Evolutionary conservation across 1,139 yeast genomes (phyloP), one percentile per base, ranked within the genome.

Genomic region (Scheffersomyces parashehatae): DNA sequence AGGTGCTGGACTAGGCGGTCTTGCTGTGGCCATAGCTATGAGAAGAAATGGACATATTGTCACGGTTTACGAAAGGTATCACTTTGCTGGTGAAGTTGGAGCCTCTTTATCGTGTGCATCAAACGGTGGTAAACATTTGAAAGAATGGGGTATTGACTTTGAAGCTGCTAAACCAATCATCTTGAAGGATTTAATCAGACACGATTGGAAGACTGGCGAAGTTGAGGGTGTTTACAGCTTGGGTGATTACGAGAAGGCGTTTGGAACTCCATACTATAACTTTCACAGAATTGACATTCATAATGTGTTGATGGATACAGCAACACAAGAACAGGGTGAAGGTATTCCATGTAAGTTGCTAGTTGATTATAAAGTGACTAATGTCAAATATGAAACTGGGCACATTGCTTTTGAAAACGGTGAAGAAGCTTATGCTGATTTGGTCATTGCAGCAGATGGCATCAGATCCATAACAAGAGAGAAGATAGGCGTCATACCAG

Each of bases 241-340:
- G 28, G 66, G 61, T 7, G 67, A 62, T 41, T 61, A 61, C 42
- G 53, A 55, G 33, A 52, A 51, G 16, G 53, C 52, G 24, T 61
- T 55, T 40, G 60, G 60, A 11, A 50, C 38, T 30, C 59, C 58
- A 6, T 56, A 55, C 44, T 55, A 54, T 39, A 55, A 55, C 36
- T 49, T 54, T 28, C 61, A 56, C 46, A 50, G 61, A 34, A 43
- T 55, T 15, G 62, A 54, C 51, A 57, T 62, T 30, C 67, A 62
- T 46, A 39, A 46, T 6, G 48, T 58, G 7, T 49, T 62, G 35
- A 53, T 53, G 37, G 54, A 55, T 12, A 48, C 50, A 26, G 58
- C 56, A 5, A 39, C 42, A 4, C 34, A 45, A 14, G 37, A 28
- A 32, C 51, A 53, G 16, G 43, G 43, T 5, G 47, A 51, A 32